Evolutionary conservation across 805 yeast species (phyloP).

Genomic region (Saccharomycopsis oosterbeekiorum): DNA sequence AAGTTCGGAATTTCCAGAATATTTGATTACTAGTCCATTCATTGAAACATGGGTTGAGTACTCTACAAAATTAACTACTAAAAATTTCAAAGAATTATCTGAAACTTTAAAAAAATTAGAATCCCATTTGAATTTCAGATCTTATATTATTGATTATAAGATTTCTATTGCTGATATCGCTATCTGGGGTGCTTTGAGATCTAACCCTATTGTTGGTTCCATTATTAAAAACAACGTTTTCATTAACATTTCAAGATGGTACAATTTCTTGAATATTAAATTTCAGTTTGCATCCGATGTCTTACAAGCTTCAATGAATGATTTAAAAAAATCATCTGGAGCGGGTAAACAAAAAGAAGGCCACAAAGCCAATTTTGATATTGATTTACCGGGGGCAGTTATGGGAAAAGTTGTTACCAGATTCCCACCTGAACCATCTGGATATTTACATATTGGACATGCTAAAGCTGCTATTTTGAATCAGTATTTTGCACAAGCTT

Average conservation of each 20-base stretch:
- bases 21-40: slow-evolving; percentile 26
- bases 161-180: slow-evolving; percentile 74
- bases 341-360: slow-evolving; percentile 61
- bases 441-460: slow-evolving; percentile 97
- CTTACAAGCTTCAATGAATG: slow-evolving; percentile 59
- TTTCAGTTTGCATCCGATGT: slow-evolving; percentile 64
- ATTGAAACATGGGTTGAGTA: slow-evolving; percentile 57
- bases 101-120: slow-evolving; percentile 73
- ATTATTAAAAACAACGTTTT: slow-evolving; percentile 77
- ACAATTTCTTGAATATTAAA: slow-evolving; percentile 54
- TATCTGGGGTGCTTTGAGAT: slow-evolving; percentile 88
- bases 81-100: slow-evolving; percentile 82
- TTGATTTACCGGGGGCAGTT: slow-evolving; percentile 82
- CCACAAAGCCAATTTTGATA: slow-evolving; percentile 92
- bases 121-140: slow-evolving; percentile 72
- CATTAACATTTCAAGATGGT: slow-evolving; percentile 90
- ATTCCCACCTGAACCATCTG: slow-evolving; percentile 99
- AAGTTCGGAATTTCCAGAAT: slow-evolving; percentile 42
- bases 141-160: slow-evolving; percentile 62
- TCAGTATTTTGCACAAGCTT: slow-evolving; percentile 91
- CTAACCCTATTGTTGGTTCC: slow-evolving; percentile 88
- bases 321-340: slow-evolving; percentile 62
- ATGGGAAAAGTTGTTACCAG: slow-evolving; percentile 96
- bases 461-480: slow-evolving; percentile 97
- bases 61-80: slow-evolving; percentile 59